These are phyloP conservation scores for Colletotrichum sansevieriae DNA, from an alignment of 2,329 filamentous ascomycete genomes.

Conservation along the genomic window DNA sequence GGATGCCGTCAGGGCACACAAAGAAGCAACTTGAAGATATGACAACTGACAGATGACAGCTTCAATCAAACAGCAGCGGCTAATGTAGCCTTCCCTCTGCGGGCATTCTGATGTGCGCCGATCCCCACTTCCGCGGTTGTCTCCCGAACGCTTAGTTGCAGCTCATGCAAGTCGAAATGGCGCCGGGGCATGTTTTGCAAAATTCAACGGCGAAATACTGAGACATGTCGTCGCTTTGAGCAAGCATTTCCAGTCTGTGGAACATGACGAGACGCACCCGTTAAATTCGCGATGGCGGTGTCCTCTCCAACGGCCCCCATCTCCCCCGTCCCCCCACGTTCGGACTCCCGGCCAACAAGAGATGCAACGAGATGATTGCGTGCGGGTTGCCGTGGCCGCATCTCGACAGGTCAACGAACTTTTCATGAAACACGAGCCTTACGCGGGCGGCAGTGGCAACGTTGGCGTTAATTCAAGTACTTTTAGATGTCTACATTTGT, in stretches of 20 bases:
- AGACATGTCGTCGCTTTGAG: slow-evolving; percentile 24
- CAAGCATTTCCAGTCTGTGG: slow-evolving; percentile 17
- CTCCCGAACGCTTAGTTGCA: slow-evolving; percentile 39
- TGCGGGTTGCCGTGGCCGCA: slow-evolving; percentile 29
- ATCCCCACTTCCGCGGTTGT: slow-evolving; percentile 27
- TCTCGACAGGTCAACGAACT: slow-evolving; percentile 31
- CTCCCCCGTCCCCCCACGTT: slow-evolving; percentile 11
- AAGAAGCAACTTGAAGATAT: slow-evolving; percentile 35
- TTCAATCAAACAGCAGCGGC: slow-evolving; percentile 34
- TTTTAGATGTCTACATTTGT: slow-evolving; percentile 34
- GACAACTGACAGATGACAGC: slow-evolving; percentile 42
- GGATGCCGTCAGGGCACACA: slow-evolving; percentile 28
- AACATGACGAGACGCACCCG: slow-evolving; percentile 10
- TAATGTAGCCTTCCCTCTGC: slow-evolving; percentile 30
- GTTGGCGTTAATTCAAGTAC: slow-evolving; percentile 24
- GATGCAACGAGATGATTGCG: slow-evolving; percentile 20
- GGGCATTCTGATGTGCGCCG: slow-evolving; percentile 20
- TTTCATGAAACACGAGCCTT: slow-evolving; percentile 41
- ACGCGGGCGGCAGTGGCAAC: slow-evolving; percentile 37
- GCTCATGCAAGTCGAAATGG: slow-evolving; percentile 22
- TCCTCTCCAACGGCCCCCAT: neutral
- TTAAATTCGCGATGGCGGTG: neutral
- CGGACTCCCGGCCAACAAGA: slow-evolving; percentile 21
- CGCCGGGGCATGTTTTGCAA: slow-evolving; percentile 13
- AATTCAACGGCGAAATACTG: slow-evolving; percentile 33